Evolutionary conservation across 1,284 basidiomycete species (phyloP).

Genomic region (Microbotryomycetes sp.): DNA sequence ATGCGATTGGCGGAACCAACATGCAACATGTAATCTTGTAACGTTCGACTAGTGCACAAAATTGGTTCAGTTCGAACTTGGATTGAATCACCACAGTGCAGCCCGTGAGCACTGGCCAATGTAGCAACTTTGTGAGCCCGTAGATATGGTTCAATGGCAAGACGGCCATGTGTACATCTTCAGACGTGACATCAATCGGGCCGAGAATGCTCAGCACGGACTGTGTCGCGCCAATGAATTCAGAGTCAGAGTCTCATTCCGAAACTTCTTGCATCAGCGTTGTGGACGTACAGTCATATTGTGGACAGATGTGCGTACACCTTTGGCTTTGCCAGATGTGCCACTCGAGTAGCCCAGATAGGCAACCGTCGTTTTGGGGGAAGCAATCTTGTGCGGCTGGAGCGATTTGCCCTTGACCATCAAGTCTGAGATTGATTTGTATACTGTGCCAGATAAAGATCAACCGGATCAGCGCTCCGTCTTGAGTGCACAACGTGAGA

Average conservation of each 20-base stretch:
- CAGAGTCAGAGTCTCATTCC: background rate
- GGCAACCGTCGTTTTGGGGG: conserved; percentile 28
- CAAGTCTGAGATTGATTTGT: conserved; percentile 1
- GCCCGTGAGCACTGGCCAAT: conserved; percentile 56
- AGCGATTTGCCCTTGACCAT: conserved; percentile 9
- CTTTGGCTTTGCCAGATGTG: conserved; percentile 36
- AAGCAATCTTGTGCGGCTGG: conserved; percentile 4
- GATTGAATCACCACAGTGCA: conserved; percentile 60
- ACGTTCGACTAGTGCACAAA: conserved; percentile 59
- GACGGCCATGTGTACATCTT: conserved; percentile 29
- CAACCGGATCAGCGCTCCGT: background rate
- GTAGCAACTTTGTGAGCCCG: conserved; percentile 49
- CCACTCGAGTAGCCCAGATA: conserved; percentile 35
- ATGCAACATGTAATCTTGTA: conserved; percentile 59
- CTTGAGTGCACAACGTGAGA: background rate
- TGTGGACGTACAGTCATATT: conserved; percentile 31
- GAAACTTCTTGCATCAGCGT: too few relatives aligned
- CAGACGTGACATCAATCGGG: conserved; percentile 11
- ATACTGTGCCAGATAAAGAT: too few relatives aligned
- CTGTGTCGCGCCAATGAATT: background rate
- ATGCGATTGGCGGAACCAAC: conserved; percentile 78
- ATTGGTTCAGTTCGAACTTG: conserved; percentile 65
- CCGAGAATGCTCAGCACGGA: conserved; percentile 18
- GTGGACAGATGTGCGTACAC: conserved; percentile 33
- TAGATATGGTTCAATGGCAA: conserved; percentile 34